phyloP scores from a whole-genome alignment of 371 early-diverging fungal species.

The Mucor indicus region DNA sequence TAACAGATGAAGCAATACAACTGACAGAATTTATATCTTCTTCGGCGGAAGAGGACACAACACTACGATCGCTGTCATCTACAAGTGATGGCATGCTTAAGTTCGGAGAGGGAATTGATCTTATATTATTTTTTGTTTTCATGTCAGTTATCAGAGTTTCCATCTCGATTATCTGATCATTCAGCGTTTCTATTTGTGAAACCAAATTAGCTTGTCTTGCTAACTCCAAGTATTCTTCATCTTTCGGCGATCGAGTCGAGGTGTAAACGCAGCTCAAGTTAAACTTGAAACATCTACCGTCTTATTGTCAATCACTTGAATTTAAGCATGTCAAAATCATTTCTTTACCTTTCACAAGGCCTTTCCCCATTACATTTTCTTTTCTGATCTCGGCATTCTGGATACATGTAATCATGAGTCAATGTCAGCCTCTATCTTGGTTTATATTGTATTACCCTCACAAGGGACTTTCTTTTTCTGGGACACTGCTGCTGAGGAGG shows the following conservation, averaged over 20 bases:
- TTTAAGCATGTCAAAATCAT: not conserved
- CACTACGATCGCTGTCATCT: slow-evolving; percentile 7
- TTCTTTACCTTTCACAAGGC: slow-evolving; percentile 34
- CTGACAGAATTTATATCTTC: slow-evolving; percentile 6
- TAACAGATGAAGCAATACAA: not conserved
- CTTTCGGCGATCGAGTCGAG: slow-evolving; percentile 19
- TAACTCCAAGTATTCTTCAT: slow-evolving; percentile 28
- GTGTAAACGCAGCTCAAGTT: slow-evolving; percentile 26
- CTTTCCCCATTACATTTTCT: slow-evolving; percentile 27
- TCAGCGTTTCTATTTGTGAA: slow-evolving; percentile 15
- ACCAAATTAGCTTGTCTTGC: slow-evolving; percentile 13
- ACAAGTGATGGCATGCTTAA: slow-evolving; percentile 1
- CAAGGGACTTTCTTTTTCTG: slow-evolving; percentile 14
- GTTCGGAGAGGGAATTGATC: not conserved
- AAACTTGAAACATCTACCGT: slow-evolving; percentile 25
- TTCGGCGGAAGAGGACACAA: slow-evolving; percentile 1
- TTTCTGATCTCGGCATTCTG: slow-evolving; percentile 42
- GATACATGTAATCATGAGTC: not conserved
- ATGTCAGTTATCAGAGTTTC: slow-evolving; percentile 9
- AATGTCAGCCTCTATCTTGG: not conserved
- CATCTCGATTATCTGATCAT: slow-evolving; percentile 18
- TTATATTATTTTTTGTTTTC: not conserved
- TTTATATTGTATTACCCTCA: slow-evolving; percentile 12
- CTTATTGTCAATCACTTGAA: not conserved
- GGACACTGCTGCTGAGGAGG: too few relatives aligned